phyloP scores from a whole-genome alignment of 2,329 filamentous ascomycete species.

The Hymenotorrendiella dingleyae region DNA sequence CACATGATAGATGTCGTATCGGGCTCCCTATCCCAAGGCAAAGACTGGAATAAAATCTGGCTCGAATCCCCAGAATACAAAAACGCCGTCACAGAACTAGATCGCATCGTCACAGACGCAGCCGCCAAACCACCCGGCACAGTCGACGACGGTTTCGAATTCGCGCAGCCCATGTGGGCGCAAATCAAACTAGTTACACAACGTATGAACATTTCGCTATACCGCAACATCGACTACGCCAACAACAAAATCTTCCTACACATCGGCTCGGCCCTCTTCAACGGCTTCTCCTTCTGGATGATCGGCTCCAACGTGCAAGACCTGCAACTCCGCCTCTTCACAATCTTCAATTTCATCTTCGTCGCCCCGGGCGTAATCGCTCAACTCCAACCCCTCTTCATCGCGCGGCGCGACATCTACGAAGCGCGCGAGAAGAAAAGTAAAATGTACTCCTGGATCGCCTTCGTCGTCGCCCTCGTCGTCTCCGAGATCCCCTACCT shows the following conservation, averaged over 20 bases:
- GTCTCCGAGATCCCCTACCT: constrained; percentile 42
- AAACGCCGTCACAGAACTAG: constrained; percentile 50
- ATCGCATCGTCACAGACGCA: constrained; percentile 46
- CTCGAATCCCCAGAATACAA: constrained; percentile 51
- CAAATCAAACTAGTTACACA: constrained; percentile 34
- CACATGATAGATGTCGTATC: constrained; percentile 41
- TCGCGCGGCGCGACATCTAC: constrained; percentile 50
- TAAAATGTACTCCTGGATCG: constrained; percentile 55
- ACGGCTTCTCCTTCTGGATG: constrained; percentile 57
- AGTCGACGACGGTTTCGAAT: constrained; percentile 40
- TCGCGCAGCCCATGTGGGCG: constrained; percentile 42
- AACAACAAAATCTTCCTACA: constrained; percentile 47
- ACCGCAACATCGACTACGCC: constrained; percentile 54
- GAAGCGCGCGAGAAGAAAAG: constrained; percentile 54
- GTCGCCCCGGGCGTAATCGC: constrained; percentile 52
- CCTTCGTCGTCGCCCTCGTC: constrained; percentile 49
- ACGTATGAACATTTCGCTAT: constrained; percentile 44
- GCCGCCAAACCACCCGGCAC: constrained; percentile 31
- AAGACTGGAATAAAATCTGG: constrained; percentile 66
- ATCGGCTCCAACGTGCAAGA: constrained; percentile 45
- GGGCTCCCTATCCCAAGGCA: constrained; percentile 45
- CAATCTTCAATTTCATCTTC: constrained; percentile 59
- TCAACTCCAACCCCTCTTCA: constrained; percentile 54
- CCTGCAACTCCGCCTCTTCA: constrained; percentile 50
- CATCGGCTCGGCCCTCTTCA: constrained; percentile 49